Evolutionary conservation across 2,329 filamentous ascomycete genomes (phyloP).

Genomic region (Diaporthe helianthi): DNA sequence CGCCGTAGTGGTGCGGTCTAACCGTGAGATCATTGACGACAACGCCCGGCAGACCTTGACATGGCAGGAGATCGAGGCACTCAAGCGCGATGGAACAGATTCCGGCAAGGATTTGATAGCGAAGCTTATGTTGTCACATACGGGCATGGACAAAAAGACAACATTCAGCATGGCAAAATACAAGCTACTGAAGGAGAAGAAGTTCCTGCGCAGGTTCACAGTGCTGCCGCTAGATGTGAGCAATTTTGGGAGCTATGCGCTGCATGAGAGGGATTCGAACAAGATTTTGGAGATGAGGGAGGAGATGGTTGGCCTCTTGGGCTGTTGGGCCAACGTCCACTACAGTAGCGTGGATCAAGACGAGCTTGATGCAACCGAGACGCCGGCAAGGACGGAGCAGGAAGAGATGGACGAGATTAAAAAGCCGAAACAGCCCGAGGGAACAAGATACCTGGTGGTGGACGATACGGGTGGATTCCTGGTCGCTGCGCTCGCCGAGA

Average conservation of each 20-base stretch:
- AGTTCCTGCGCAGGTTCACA: slow-evolving; percentile 89
- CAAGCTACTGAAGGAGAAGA: slow-evolving; percentile 90
- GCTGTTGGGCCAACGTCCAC: slow-evolving; percentile 91
- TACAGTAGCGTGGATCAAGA: slow-evolving; percentile 58
- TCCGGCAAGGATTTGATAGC: slow-evolving; percentile 90
- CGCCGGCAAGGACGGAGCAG: slow-evolving; percentile 38
- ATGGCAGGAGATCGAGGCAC: slow-evolving; percentile 76
- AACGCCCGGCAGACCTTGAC: slow-evolving; percentile 77
- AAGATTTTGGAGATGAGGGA: slow-evolving; percentile 87
- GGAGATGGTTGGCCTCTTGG: slow-evolving; percentile 80
- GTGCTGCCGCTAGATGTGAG: slow-evolving; percentile 83
- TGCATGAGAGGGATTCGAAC: slow-evolving; percentile 79
- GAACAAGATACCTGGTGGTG: slow-evolving; percentile 76
- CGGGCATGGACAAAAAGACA: slow-evolving; percentile 92
- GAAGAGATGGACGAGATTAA: slow-evolving; percentile 38
- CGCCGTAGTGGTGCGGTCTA: slow-evolving; percentile 61
- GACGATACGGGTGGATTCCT: slow-evolving; percentile 88
- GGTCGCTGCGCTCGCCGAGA: slow-evolving; percentile 83
- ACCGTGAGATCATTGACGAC: slow-evolving; percentile 66
- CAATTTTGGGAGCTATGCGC: slow-evolving; percentile 76
- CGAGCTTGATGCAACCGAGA: slow-evolving; percentile 24
- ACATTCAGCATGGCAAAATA: slow-evolving; percentile 94
- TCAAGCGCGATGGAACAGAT: slow-evolving; percentile 74
- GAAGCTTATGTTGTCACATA: slow-evolving; percentile 90
- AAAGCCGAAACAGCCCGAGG: slow-evolving; percentile 39